phyloP scores from a whole-genome alignment of 2,329 filamentous ascomycete species.

The Furcasterigmium sp. region DNA sequence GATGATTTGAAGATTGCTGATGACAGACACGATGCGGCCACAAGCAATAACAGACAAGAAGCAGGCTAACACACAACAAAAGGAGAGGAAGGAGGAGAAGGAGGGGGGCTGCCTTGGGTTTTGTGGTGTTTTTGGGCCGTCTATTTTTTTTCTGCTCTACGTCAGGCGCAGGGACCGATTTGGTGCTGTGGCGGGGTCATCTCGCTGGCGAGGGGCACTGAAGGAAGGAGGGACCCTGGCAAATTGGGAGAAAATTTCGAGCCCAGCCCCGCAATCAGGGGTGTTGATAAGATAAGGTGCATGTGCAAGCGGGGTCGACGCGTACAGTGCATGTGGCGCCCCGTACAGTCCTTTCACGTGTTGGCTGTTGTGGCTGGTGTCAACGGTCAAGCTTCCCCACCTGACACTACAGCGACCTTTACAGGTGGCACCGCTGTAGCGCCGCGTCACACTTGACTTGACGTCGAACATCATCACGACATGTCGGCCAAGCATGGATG shows the following conservation, averaged over 20 bases:
- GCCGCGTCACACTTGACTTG: no score
- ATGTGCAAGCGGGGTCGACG: background rate
- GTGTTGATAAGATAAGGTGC: conserved; percentile 11
- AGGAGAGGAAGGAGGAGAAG: conserved; percentile 6
- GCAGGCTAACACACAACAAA: conserved; percentile 11
- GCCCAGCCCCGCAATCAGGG: conserved; percentile 8
- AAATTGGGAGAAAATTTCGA: conserved; percentile 10
- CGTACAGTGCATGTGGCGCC: background rate
- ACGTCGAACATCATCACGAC: no score
- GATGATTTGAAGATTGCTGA: conserved; percentile 9
- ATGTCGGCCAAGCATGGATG: no score
- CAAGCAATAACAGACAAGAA: conserved; percentile 6
- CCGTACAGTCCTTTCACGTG: background rate
- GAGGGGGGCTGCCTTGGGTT: conserved; percentile 6
- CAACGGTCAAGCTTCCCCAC: no score
- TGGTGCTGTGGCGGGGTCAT: background rate
- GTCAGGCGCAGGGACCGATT: background rate
- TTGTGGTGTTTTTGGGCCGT: conserved; percentile 4
- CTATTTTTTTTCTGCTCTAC: background rate
- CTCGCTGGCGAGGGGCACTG: background rate
- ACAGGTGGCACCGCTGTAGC: no score
- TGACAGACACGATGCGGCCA: background rate
- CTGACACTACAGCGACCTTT: no score
- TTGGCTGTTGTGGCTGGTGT: no score
- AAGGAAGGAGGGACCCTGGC: background rate